Percentiles rank a stretch among this genome's conserved stretches.
Conservation (phyloP, 495 filamentous ascomycete species). For the Talaromyces stipitatus region DNA sequence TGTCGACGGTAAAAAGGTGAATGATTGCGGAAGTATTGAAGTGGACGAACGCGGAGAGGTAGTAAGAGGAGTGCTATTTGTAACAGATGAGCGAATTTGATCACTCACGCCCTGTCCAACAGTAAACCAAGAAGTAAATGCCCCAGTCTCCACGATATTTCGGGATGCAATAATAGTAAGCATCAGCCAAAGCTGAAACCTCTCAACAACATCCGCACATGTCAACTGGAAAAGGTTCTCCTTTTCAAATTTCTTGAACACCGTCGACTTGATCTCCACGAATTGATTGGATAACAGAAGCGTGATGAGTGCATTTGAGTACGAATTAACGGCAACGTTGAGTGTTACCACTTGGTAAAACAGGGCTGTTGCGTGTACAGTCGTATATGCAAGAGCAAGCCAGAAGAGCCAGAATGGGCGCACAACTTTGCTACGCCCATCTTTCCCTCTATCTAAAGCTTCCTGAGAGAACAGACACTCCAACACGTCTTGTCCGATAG, state of each 20-base stretch:
- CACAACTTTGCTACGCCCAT: conserved; percentile 88
- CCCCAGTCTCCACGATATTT: conserved; percentile 89
- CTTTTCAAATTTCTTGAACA: conserved; percentile 97
- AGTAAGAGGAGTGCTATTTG: conserved; percentile 39
- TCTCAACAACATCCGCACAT: conserved; percentile 92
- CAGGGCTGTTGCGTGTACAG: conserved; percentile 73
- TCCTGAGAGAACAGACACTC: conserved; percentile 93
- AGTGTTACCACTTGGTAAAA: conserved; percentile 97
- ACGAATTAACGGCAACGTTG: conserved; percentile 97
- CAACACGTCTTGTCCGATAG: conserved; percentile 89
- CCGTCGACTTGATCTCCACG: conserved; percentile 94
- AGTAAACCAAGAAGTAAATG: conserved; percentile 32
- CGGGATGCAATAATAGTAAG: conserved; percentile 89
- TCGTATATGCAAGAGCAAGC: conserved; percentile 78
- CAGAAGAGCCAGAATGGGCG: conserved; percentile 87
- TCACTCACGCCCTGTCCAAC: conserved; percentile 29
- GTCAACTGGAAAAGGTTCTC: conserved; percentile 96
- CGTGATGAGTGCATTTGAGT: conserved; percentile 90
- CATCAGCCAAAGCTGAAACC: conserved; percentile 97
- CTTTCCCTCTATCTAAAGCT: conserved; percentile 76
- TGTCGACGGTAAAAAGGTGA: conserved; percentile 71
- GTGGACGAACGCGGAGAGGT: conserved; percentile 42
- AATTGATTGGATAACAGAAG: conserved; percentile 93
- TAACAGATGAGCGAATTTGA: conserved; percentile 26
- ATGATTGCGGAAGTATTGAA: conserved; percentile 74